Base-by-base conservation (phyloP, 2,329 filamentous ascomycete genomes). In the Trichoderma koningiopsis region DNA sequence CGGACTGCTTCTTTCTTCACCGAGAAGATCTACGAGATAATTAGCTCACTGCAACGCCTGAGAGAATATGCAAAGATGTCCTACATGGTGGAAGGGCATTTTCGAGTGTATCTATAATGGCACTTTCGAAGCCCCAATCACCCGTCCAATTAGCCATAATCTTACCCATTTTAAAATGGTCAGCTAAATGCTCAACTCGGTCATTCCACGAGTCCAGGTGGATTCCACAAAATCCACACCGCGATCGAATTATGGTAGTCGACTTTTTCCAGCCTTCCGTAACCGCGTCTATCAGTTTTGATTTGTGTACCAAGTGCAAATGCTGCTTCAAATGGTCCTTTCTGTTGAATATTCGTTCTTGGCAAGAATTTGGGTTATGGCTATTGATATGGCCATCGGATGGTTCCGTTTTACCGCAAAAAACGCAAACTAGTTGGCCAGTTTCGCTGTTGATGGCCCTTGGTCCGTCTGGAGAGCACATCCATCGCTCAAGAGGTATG, bases 401-500 rank as follows among this genome's bases (percentile, higher is more conserved):
- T 13, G 49, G 49, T 5, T 53, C n/a, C 11, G 24, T 2, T 16
- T 27, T 13, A 24, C 49, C 49, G 16, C 49, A 53, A 2, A 24
- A 53, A 10, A 27, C 24, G 27, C 49, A 53, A 1, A 16, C 24
- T 1, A 53, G 22, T 3, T 53, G n/a, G 10, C 49, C 24, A 27
- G 11, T 14, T 27, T 53, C n/a, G n/a, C 22, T 4, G 68, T 73
- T 4, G 40, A 43, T 10, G 40, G 19, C 19, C 2, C 40, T 19
- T 8, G 75, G 71, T 70, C 78, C 77, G 2, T 68, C 27, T 0
- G 78, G 79, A 6, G 75, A 76, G 53, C 77, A 85, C 72, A 78
- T 81, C 85, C 76, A 86, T 56, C 72, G 77, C 76, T 78, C 80
- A 1, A 82, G 82, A 53, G 79, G 83, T 73, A 77, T 80, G 75